Percentiles rank a stretch among this genome's conserved stretches.
These are phyloP conservation scores for Pseudogymnoascus sp. DNA, from an alignment of 2,329 filamentous ascomycete genomes.

Conservation along the genomic window DNA sequence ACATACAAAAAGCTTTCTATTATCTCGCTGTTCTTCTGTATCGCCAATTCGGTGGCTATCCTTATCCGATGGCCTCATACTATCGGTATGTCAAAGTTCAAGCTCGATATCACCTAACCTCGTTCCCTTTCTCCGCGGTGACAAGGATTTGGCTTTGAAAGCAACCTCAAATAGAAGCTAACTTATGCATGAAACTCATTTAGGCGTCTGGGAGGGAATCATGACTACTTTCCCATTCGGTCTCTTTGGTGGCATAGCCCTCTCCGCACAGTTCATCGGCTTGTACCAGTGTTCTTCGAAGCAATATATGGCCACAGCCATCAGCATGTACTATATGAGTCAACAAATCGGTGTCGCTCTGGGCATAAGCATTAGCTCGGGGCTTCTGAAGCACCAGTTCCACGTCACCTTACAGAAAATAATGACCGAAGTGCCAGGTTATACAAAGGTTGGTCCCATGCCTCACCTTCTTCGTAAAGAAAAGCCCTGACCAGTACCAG, in stretches of 20 bases:
- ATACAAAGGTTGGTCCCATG: slow-evolving; percentile 13
- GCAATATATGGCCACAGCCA: slow-evolving; percentile 19
- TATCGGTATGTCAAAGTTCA: slow-evolving; percentile 12
- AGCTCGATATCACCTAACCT: background rate
- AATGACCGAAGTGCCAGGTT: slow-evolving; percentile 13
- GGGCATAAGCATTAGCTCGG: slow-evolving; percentile 17
- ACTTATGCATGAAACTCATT: background rate
- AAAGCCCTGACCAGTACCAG: background rate
- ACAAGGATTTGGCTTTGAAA: background rate
- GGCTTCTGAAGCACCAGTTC: slow-evolving; percentile 16
- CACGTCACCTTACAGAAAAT: slow-evolving; percentile 11
- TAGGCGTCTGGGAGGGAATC: slow-evolving; percentile 9
- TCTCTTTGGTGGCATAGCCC: slow-evolving; percentile 17
- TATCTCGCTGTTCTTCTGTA: slow-evolving; percentile 16
- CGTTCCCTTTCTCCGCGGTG: background rate
- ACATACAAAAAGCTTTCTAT: slow-evolving; percentile 18
- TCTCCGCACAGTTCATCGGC: slow-evolving; percentile 19
- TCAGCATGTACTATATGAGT: slow-evolving; percentile 21
- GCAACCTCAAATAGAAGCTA: background rate
- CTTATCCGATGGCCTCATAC: slow-evolving; percentile 15
- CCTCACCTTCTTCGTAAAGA: background rate
- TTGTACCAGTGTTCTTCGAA: slow-evolving; percentile 17
- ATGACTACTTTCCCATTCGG: slow-evolving; percentile 17
- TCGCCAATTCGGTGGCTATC: slow-evolving; percentile 14
- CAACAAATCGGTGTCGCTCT: slow-evolving; percentile 19